Evolutionary conservation across 1,284 basidiomycete species (phyloP).

Genomic region (Leucoagaricus sp.): DNA sequence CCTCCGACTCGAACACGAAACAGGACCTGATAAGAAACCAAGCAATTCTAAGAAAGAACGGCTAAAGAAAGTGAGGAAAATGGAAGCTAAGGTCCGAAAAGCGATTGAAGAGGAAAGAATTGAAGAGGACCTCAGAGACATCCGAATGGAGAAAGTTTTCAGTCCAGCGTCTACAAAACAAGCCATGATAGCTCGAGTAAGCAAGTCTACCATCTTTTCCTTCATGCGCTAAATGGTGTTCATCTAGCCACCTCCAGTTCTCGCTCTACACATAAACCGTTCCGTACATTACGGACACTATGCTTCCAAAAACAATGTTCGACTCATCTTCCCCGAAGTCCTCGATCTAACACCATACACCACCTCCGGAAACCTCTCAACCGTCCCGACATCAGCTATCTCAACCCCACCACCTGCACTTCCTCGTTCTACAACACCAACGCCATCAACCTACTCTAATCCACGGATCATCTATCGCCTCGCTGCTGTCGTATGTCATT

Average conservation of each 20-base stretch:
- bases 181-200: conserved; percentile 82
- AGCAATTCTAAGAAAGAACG: conserved; percentile 71
- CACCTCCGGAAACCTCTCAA: conserved; percentile 75
- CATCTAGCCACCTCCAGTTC: conserved; percentile 74
- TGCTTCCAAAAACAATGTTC: conserved; percentile 79
- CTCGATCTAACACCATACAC: conserved; percentile 86
- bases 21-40: conserved; percentile 40
- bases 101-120: conserved; percentile 75
- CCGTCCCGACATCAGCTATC: conserved; percentile 63
- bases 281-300: conserved; percentile 78
- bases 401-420: conserved; percentile 53
- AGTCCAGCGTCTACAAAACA: conserved; percentile 83
- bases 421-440: conserved; percentile 48
- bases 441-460: conserved; percentile 49
- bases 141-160: conserved; percentile 73
- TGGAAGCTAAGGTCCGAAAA: conserved; percentile 58
- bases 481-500: conserved; percentile 84
- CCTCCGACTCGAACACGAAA: conserved; percentile 50
- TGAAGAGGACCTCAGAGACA: conserved; percentile 77
- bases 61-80: conserved; percentile 65
- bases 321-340: conserved; percentile 81
- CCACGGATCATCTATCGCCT: conserved; percentile 77
- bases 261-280: conserved; percentile 86
- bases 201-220: conserved; percentile 26
- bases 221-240: not conserved